Percentiles rank a stretch among this genome's conserved stretches.
phyloP scores from a whole-genome alignment of 768 basidiomycete genomes.

The Tricholoma matsutake region DNA sequence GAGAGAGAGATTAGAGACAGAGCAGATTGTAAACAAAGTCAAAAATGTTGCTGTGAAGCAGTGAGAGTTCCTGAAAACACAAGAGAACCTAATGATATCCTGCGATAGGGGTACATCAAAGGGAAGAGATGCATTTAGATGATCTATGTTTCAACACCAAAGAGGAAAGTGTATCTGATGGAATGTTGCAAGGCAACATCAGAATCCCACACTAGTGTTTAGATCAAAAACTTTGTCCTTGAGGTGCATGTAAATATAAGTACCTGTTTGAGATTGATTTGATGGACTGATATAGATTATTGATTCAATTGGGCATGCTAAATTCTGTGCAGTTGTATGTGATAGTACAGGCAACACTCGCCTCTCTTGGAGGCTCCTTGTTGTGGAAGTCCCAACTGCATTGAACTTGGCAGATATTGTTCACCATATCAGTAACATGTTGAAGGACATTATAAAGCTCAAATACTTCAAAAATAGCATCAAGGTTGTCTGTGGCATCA shows the following conservation, averaged over 20 bases:
- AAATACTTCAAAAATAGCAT: constrained; percentile 14
- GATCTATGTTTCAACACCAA: constrained; percentile 22
- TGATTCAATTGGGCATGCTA: constrained; percentile 11
- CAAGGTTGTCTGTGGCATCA: background rate
- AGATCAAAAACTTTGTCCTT: background rate
- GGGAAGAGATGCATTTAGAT: constrained; percentile 26
- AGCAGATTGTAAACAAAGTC: constrained; percentile 15
- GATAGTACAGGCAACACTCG: constrained; percentile 29
- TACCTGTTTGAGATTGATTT: background rate
- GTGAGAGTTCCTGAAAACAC: constrained; percentile 1
- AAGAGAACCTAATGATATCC: background rate
- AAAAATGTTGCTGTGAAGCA: constrained; percentile 7
- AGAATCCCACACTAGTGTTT: too few species aligned
- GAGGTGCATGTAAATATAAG: constrained; percentile 2
- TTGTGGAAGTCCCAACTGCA: constrained; percentile 5
- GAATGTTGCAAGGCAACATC: too few species aligned
- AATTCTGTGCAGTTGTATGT: constrained; percentile 10
- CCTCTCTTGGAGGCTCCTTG: constrained; percentile 7
- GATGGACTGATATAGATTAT: constrained; percentile 6
- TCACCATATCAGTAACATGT: constrained; percentile 21
- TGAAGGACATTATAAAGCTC: background rate
- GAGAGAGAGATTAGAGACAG: constrained; percentile 10
- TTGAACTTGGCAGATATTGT: constrained; percentile 15
- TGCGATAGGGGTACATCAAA: constrained; percentile 16
- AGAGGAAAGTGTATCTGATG: too few species aligned